These are phyloP conservation scores for Toxoplasma gondii DNA, from an alignment of 169 alveolate genomes.

Conservation along the genomic window DNA sequence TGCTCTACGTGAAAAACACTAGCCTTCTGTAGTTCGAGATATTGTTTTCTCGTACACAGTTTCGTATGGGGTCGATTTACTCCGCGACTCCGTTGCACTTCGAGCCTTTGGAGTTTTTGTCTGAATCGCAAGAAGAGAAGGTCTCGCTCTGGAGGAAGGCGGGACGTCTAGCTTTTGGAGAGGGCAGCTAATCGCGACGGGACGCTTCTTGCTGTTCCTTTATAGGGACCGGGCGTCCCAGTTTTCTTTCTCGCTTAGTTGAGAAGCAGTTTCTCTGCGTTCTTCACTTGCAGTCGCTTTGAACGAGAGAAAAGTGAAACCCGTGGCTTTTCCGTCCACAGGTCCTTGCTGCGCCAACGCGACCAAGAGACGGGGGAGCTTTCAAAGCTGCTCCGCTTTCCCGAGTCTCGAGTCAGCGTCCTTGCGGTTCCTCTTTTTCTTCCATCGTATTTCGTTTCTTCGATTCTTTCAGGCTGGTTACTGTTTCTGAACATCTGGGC, in stretches of 20 bases:
- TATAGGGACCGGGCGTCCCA: no score
- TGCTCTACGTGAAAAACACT: no score
- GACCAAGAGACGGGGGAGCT: not conserved
- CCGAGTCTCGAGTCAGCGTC: not conserved
- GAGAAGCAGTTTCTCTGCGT: not conserved
- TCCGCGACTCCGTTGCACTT: no score
- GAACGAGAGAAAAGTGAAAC: not conserved
- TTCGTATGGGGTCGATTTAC: no score
- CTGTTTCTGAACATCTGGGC: not conserved
- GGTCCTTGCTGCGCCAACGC: not conserved
- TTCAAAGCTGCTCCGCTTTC: not conserved
- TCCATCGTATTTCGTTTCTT: not conserved
- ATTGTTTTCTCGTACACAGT: no score
- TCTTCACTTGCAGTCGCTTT: not conserved
- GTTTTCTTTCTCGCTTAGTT: not conserved
- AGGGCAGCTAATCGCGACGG: not conserved
- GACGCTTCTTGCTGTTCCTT: not conserved
- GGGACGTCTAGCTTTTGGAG: no score
- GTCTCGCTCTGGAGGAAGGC: no score
- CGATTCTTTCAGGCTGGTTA: not conserved
- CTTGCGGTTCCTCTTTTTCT: not conserved
- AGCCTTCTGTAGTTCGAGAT: no score
- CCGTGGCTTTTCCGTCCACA: not conserved
- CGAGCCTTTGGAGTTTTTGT: no score
- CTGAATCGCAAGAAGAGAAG: no score